Percentiles rank a stretch among this genome's conserved stretches.
These are phyloP conservation scores for Aphanocladium album DNA, from an alignment of 2,329 filamentous ascomycete species.

Conservation along the genomic window DNA sequence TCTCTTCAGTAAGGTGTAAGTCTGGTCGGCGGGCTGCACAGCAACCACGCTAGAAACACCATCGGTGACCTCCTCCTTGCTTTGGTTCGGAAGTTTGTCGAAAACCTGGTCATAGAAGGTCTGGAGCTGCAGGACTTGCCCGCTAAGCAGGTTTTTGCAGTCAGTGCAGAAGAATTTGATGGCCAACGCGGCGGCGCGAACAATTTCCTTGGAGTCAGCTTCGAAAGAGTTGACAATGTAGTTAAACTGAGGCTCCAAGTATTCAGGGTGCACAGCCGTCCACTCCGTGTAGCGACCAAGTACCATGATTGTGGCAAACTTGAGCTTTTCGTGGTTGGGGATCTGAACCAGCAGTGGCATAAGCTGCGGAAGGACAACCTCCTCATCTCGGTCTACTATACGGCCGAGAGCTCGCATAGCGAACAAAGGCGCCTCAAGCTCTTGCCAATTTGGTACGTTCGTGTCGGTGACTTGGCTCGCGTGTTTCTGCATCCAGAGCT, in stretches of 20 bases:
- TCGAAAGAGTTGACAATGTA: constrained; percentile 94
- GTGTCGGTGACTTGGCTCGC: constrained; percentile 67
- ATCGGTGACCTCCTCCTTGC: constrained; percentile 94
- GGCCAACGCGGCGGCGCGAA: constrained; percentile 84
- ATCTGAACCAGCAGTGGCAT: constrained; percentile 94
- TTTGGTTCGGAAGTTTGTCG: constrained; percentile 75
- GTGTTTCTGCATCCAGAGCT: constrained; percentile 81
- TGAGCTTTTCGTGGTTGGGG: constrained; percentile 93
- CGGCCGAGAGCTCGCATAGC: constrained; percentile 93
- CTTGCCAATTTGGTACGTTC: constrained; percentile 89
- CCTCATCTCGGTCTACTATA: constrained; percentile 89
- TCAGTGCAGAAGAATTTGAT: constrained; percentile 98
- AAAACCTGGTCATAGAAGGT: constrained; percentile 88
- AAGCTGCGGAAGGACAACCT: constrained; percentile 79
- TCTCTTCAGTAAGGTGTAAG: constrained; percentile 80
- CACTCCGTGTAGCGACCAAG: constrained; percentile 95
- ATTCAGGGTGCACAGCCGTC: constrained; percentile 91
- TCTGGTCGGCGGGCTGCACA: constrained; percentile 72
- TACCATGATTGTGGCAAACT: constrained; percentile 97
- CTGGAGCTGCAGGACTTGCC: constrained; percentile 80
- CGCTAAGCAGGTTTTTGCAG: constrained; percentile 79
- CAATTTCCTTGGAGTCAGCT: constrained; percentile 82
- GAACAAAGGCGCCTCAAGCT: constrained; percentile 91
- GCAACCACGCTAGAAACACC: constrained; percentile 90
- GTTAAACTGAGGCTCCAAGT: constrained; percentile 85